Evolutionary conservation across 2,329 filamentous ascomycete genomes (phyloP).

Genomic region (Cladobotryum mycophilum): DNA sequence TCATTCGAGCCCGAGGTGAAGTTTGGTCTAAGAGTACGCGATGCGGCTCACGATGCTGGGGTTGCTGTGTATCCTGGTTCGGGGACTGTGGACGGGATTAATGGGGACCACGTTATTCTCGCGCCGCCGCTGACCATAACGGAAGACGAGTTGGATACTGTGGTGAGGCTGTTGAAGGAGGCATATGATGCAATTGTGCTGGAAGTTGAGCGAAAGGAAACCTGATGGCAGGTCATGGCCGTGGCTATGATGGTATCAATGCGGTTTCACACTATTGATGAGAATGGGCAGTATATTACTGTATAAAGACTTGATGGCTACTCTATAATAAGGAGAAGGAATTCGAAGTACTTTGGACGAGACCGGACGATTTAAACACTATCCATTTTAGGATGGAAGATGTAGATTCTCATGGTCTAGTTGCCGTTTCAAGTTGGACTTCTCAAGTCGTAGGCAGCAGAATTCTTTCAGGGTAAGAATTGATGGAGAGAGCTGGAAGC

Average conservation of each 20-base stretch:
- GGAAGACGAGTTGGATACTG: conserved; percentile 15
- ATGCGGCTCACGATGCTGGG: conserved; percentile 24
- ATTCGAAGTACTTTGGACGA: too few species aligned
- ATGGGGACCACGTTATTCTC: conserved; percentile 65
- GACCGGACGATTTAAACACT: too few species aligned
- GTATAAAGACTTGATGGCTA: too few species aligned
- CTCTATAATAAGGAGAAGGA: too few species aligned
- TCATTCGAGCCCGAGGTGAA: conserved; percentile 26
- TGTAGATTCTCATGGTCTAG: too few species aligned
- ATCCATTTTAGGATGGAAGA: too few species aligned
- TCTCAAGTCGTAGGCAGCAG: too few species aligned
- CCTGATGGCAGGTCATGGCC: background rate
- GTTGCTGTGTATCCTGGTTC: conserved; percentile 55
- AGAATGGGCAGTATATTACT: too few species aligned
- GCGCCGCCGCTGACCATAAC: conserved; percentile 63
- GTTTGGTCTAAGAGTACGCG: conserved; percentile 25
- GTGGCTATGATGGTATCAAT: background rate
- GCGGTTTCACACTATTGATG: background rate
- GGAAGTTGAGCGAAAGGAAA: background rate
- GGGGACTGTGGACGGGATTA: conserved; percentile 53
- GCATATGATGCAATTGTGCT: conserved; percentile 10
- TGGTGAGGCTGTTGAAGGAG: conserved; percentile 11
- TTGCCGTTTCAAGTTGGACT: too few species aligned
- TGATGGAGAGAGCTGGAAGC: too few species aligned
- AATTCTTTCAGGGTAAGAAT: too few species aligned